phyloP scores from a whole-genome alignment of 331 rosid genomes.

The Saraca asoca region DNA sequence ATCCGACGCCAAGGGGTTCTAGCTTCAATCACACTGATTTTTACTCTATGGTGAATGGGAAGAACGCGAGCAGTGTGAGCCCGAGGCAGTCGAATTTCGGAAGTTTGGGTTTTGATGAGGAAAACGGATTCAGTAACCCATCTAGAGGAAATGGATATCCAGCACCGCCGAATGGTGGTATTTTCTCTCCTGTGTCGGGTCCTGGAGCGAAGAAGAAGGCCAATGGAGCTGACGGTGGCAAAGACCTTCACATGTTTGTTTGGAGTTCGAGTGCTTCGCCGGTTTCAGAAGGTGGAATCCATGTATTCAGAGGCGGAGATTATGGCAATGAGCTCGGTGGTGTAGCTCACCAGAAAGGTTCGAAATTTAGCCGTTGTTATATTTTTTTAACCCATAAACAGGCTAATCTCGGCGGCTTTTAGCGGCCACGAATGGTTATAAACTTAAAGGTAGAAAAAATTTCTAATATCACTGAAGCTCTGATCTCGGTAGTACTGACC shows the following conservation, averaged over 20 bases:
- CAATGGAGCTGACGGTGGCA: conserved; percentile 55
- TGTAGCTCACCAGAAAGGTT: conserved; percentile 75
- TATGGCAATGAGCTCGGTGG: conserved; percentile 58
- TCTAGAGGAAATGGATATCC: conserved; percentile 48
- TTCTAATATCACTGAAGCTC: no score
- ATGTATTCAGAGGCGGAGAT: conserved; percentile 87
- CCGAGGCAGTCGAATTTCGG: conserved; percentile 72
- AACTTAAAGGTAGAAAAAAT: no score
- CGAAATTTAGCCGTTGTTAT: not conserved
- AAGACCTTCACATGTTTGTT: conserved; percentile 91
- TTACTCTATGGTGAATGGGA: conserved; percentile 68
- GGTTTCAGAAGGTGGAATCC: conserved; percentile 87
- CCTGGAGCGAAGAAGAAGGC: conserved; percentile 48
- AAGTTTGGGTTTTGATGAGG: conserved; percentile 67
- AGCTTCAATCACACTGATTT: conserved; percentile 86
- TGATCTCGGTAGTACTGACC: no score
- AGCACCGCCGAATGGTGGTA: conserved; percentile 61
- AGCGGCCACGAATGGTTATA: no score
- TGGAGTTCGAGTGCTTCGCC: conserved; percentile 98
- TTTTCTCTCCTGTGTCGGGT: conserved; percentile 71
- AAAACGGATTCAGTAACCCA: conserved; percentile 44
- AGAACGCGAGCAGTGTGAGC: conserved; percentile 57
- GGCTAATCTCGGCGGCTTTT: no score
- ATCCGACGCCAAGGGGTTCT: conserved; percentile 89
- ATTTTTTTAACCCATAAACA: no score